Percentiles rank a stretch among this genome's conserved stretches.
phyloP scores from a whole-genome alignment of 768 basidiomycete species.

The Auriscalpium orientale region DNA sequence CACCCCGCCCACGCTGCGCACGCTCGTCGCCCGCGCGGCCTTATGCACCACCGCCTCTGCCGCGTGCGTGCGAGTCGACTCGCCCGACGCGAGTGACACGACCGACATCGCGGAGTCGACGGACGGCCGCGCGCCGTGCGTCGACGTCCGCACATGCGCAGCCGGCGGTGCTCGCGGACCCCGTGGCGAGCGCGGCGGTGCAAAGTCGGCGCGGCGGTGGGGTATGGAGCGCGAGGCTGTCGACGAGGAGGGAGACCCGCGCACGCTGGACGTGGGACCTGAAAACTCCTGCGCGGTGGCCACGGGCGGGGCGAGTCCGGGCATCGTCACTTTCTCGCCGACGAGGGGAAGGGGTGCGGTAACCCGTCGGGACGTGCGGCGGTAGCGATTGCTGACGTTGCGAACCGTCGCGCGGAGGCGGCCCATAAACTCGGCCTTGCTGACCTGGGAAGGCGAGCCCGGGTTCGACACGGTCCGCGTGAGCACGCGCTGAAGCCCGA shows the following conservation, averaged over 20 bases:
- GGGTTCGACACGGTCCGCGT: slow-evolving; percentile 18
- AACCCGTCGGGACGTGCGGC: slow-evolving; percentile 29
- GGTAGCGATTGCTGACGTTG: slow-evolving; percentile 54
- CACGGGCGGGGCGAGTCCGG: slow-evolving; percentile 7
- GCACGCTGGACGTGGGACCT: slow-evolving; percentile 38
- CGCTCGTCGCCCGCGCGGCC: slow-evolving; percentile 47
- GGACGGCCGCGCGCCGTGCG: slow-evolving; percentile 11
- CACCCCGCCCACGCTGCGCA: slow-evolving; percentile 36
- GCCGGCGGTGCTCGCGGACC: slow-evolving; percentile 29
- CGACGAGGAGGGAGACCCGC: slow-evolving; percentile 56
- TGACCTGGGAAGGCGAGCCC: slow-evolving; percentile 51
- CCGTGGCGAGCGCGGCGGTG: slow-evolving; percentile 39
- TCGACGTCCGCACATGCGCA: slow-evolving; percentile 23
- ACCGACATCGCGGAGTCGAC: slow-evolving; percentile 17
- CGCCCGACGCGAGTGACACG: slow-evolving; percentile 25
- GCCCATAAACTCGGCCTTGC: slow-evolving; percentile 63
- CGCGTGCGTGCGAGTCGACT: slow-evolving; percentile 30
- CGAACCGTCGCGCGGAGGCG: slow-evolving; percentile 57
- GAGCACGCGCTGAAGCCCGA: slow-evolving; percentile 43
- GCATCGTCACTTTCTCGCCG: slow-evolving; percentile 9
- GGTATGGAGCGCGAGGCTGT: slow-evolving; percentile 62
- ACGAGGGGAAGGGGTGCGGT: slow-evolving; percentile 51
- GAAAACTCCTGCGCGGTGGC: slow-evolving; percentile 26
- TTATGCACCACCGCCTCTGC: slow-evolving; percentile 39
- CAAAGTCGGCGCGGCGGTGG: slow-evolving; percentile 61